Percentiles rank a stretch among this genome's conserved stretches.
Conservation (phyloP, 345 rosid species). For the Citrus sp. region DNA sequence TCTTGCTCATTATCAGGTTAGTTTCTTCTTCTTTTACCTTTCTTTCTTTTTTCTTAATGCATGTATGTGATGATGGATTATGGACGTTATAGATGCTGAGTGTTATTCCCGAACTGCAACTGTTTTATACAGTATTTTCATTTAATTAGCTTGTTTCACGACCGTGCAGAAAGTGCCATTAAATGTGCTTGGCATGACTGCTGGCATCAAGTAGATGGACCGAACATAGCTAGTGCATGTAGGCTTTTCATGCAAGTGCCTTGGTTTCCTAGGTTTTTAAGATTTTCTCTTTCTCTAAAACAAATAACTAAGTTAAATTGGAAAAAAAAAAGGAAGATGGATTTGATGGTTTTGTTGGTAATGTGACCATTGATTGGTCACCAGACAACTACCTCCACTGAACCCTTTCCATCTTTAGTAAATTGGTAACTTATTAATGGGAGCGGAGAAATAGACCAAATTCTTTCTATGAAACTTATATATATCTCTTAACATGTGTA, state of each 20-base stretch:
- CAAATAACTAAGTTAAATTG: neutral
- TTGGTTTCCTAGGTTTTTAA: neutral
- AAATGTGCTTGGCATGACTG: neutral
- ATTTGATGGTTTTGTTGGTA: neutral
- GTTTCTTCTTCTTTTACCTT: slow-evolving; percentile 7
- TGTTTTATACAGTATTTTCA: neutral
- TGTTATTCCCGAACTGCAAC: neutral
- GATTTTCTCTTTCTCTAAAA: neutral
- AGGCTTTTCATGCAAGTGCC: neutral
- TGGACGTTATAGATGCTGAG: neutral
- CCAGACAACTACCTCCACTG: neutral
- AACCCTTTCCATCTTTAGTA: neutral
- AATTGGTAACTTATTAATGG: neutral
- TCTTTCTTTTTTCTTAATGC: neutral
- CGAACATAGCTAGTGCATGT: neutral
- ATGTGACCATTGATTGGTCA: neutral
- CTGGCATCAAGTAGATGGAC: neutral
- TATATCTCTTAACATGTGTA: slow-evolving; percentile 15
- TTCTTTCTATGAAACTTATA: neutral
- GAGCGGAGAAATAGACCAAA: neutral
- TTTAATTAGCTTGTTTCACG: neutral
- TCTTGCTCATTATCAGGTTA: slow-evolving; percentile 93
- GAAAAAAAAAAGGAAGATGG: neutral
- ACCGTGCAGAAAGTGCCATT: neutral
- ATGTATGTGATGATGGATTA: neutral